Conservation (phyloP, 371 early-diverging fungal species). For the Mucor irregularis region DNA sequence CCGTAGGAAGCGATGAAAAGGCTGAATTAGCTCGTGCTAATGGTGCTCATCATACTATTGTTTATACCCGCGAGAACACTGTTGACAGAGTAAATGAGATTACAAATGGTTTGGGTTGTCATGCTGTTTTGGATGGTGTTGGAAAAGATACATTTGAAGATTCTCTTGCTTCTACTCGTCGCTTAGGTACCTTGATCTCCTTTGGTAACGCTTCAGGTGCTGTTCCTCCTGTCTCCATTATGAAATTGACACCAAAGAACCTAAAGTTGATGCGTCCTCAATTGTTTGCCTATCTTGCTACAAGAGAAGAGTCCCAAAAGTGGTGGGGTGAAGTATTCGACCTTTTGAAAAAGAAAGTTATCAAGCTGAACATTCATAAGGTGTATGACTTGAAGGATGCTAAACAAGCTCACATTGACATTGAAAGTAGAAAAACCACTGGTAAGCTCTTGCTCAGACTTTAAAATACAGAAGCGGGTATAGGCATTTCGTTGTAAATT, state of each 20-base stretch:
- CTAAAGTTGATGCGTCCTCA: constrained; percentile 78
- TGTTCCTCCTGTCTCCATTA: constrained; percentile 73
- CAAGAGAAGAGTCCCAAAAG: constrained; percentile 68
- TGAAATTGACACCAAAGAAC: constrained; percentile 69
- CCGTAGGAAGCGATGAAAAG: constrained; percentile 83
- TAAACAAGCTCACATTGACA: constrained; percentile 77
- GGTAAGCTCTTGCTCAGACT: constrained; percentile 72
- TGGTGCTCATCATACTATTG: constrained; percentile 81
- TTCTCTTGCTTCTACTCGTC: constrained; percentile 69
- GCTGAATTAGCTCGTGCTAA: constrained; percentile 67
- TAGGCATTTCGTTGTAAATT: too few species aligned
- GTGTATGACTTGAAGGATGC: constrained; percentile 74
- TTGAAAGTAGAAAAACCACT: constrained; percentile 74
- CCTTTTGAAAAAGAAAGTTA: constrained; percentile 50
- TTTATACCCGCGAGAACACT: constrained; percentile 69
- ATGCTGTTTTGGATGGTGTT: constrained; percentile 91
- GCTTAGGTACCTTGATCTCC: constrained; percentile 82
- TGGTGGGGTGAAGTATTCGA: constrained; percentile 63
- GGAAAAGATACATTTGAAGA: constrained; percentile 87
- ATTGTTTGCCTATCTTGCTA: constrained; percentile 71
- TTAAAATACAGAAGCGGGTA: too few species aligned
- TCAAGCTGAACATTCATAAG: constrained; percentile 73
- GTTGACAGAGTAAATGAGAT: constrained; percentile 73
- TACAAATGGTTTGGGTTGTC: constrained; percentile 77
- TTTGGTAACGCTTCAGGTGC: constrained; percentile 94